Evolutionary conservation across 1,139 yeast species (phyloP), one percentile per base, ranked within the genome.

Genomic region (Scheffersomyces quercinus): DNA sequence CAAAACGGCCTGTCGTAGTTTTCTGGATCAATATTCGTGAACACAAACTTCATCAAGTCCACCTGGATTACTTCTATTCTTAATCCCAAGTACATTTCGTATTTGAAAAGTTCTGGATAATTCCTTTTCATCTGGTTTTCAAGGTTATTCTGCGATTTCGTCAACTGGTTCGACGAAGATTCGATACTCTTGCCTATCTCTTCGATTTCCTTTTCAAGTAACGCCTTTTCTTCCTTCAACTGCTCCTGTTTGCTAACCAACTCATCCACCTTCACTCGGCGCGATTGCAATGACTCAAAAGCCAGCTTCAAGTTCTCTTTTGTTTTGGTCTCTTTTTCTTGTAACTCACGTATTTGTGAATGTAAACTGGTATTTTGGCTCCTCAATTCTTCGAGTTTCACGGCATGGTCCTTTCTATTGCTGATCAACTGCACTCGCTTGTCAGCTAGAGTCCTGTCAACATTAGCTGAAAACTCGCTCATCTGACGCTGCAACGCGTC

Each of bases 1-100:
- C 65, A 55, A 42, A 65, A 75, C 48, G 68, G 71, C 28, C 62
- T 62, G 34, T 67, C 70, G 13, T 64, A 56, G 43, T 76, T 60
- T 31, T 65, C 58, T 11, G 73, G 62, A 43, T 73, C 77, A n/a
- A 79, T 59, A 48, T 77, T 75, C 26, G 52, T 58, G 47, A 79
- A 79, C 2, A 60, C 57, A 45, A 79, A 73, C 42, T 58, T 57
- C 31, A 79, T 55, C 10, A 66, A 45, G 41, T 73, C 74, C 8
- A 62, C 64, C 3, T 62, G 56, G 3, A 71, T 46, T 4, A 75
- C 79, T 38, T 70, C 73, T 31, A 78, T 67, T 38, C 60, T 65
- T 39, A 79, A 55, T 0, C 83, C 83, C 40, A 77, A 59, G 45
- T 76, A 69, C 40, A 62, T 60, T 45, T 77, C 82, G 49, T 65